Conservation (phyloP, 441 rosid species). For the Croton laevigatus region DNA sequence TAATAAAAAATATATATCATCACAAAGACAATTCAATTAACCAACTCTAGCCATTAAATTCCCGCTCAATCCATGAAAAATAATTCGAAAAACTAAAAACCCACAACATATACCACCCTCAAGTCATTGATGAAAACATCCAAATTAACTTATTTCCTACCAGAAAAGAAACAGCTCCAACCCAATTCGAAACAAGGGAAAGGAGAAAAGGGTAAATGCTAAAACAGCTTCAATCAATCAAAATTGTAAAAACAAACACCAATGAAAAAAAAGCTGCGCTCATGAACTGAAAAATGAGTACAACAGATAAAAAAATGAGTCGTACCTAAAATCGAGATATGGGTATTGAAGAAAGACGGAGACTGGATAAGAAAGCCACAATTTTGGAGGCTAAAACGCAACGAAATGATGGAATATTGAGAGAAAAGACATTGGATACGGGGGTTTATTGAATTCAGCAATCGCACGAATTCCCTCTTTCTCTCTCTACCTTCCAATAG, state of each 20-base stretch:
- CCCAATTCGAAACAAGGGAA: conserved; percentile 18
- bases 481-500: not conserved
- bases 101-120: not conserved
- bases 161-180: conserved; percentile 17
- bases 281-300: not conserved
- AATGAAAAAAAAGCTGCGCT: not conserved
- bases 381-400: conserved; percentile 5
- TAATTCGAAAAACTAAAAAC: not conserved
- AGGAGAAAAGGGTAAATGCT: not conserved
- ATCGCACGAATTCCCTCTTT: not conserved
- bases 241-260: not conserved
- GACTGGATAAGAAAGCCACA: conserved; percentile 21
- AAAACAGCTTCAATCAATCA: conserved; percentile 5
- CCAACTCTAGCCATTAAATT: conserved; percentile 8
- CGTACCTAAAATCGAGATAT: conserved; percentile 21
- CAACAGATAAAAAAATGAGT: conserved; percentile 15
- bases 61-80: conserved; percentile 5
- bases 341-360: conserved; percentile 13
- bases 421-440: not conserved
- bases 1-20: not conserved
- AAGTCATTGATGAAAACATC: not conserved
- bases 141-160: conserved; percentile 12
- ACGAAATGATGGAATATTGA: conserved; percentile 4
- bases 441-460: conserved; percentile 16
- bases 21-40: conserved; percentile 5